Evolutionary conservation across 2,329 filamentous ascomycete species (phyloP).

Genomic region (Cladophialophora exuberans): DNA sequence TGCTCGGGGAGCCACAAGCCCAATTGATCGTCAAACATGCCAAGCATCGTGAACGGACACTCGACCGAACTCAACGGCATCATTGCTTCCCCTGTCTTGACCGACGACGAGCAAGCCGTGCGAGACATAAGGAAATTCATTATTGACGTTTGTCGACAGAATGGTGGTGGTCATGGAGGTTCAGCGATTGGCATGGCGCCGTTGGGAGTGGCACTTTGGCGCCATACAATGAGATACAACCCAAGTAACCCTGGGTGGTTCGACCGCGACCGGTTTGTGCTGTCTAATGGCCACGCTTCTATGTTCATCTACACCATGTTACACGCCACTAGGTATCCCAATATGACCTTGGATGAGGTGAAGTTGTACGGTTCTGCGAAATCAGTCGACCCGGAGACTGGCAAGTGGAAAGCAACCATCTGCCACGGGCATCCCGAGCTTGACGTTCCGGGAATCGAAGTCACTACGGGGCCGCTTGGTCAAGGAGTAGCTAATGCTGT

Average conservation of each 20-base stretch:
- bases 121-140: slow-evolving; percentile 11
- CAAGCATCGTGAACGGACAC: background rate
- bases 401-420: slow-evolving; percentile 34
- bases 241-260: slow-evolving; percentile 60
- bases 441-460: slow-evolving; percentile 58
- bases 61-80: slow-evolving; percentile 3
- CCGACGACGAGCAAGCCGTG: slow-evolving; percentile 14
- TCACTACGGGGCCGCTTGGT: slow-evolving; percentile 61
- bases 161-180: slow-evolving; percentile 18
- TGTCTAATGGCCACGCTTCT: slow-evolving; percentile 55
- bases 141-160: slow-evolving; percentile 16
- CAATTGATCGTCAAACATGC: slow-evolving; percentile 8
- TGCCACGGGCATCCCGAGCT: slow-evolving; percentile 57
- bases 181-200: slow-evolving; percentile 44
- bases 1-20: background rate
- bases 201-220: slow-evolving; percentile 59
- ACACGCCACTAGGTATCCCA: slow-evolving; percentile 40
- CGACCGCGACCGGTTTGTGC: slow-evolving; percentile 65
- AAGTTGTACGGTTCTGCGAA: slow-evolving; percentile 38
- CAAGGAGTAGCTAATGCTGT: slow-evolving; percentile 64
- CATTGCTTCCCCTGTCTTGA: slow-evolving; percentile 1
- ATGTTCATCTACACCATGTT: slow-evolving; percentile 38
- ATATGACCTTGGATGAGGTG: slow-evolving; percentile 41
- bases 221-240: slow-evolving; percentile 37
- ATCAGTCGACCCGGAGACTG: slow-evolving; percentile 28